Conservation (phyloP, 805 yeast species). For the Priceomyces haplophilus region DNA sequence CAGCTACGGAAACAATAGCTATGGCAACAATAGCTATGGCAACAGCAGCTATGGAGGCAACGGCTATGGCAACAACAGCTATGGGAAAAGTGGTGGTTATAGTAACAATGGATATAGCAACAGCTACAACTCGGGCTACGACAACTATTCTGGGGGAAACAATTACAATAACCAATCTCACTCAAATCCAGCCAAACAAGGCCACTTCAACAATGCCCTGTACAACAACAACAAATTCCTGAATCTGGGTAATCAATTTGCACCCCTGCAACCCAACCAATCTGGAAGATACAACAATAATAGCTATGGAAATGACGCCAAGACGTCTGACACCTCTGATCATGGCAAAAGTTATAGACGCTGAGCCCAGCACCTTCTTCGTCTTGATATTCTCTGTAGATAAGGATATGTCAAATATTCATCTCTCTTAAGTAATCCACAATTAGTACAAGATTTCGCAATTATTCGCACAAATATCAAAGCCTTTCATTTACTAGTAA, state of each 20-base stretch:
- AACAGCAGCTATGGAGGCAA: constrained; percentile 12
- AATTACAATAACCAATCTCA: not conserved
- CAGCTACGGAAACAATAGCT: constrained; percentile 7
- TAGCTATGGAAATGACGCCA: not conserved
- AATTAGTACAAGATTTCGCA: too few species aligned
- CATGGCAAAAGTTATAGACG: constrained; percentile 6
- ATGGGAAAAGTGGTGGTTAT: constrained; percentile 3
- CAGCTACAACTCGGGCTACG: too few species aligned
- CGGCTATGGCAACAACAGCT: constrained; percentile 7
- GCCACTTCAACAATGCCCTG: constrained; percentile 1
- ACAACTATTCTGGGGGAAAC: too few species aligned
- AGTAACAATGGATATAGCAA: constrained; percentile 6
- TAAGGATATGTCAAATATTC: too few species aligned
- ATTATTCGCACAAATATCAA: too few species aligned
- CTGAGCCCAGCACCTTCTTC: not conserved
- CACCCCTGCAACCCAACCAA: not conserved
- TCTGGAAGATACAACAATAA: not conserved
- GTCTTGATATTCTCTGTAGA: too few species aligned
- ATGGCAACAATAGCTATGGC: constrained; percentile 9
- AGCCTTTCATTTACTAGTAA: too few species aligned
- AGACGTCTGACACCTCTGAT: constrained; percentile 1
- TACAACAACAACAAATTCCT: not conserved
- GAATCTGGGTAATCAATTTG: not conserved
- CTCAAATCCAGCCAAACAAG: not conserved
- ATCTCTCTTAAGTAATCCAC: too few species aligned